Percentiles rank a stretch among this genome's conserved stretches.
Evolutionary conservation across 148 eudicot species (phyloP).

Genomic region (Fagopyrum tataricum): DNA sequence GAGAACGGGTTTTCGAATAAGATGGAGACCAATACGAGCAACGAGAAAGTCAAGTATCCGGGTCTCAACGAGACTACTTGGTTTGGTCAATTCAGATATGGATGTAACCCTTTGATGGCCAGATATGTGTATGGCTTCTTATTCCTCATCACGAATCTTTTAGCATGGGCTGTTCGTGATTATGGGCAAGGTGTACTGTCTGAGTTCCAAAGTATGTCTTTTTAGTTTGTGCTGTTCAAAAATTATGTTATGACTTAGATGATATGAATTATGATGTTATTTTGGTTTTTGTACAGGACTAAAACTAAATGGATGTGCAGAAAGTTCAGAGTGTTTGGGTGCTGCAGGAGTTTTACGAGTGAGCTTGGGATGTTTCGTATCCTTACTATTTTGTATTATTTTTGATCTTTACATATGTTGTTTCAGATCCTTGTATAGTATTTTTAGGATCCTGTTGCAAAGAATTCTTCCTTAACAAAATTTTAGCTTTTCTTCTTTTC

Average conservation of each 20-base stretch:
- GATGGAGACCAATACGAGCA: constrained; percentile 39
- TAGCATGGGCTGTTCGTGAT: constrained; percentile 86
- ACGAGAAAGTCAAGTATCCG: constrained; percentile 36
- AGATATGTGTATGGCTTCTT: constrained; percentile 74
- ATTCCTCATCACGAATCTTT: constrained; percentile 65
- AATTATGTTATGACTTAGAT: neutral
- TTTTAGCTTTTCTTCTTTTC: constrained; percentile 56
- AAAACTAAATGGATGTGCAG: constrained; percentile 49
- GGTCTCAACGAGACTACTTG: constrained; percentile 53
- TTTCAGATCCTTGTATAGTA: neutral
- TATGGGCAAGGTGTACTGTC: constrained; percentile 49
- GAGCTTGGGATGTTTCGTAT: constrained; percentile 86
- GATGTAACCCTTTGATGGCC: constrained; percentile 90
- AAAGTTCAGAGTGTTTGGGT: constrained; percentile 62
- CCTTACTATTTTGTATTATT: too few species aligned
- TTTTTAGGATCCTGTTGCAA: neutral
- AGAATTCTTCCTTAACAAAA: constrained; percentile 24
- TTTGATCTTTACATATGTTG: too few species aligned
- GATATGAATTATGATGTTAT: neutral
- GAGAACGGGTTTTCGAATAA: constrained; percentile 3
- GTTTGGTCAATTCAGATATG: constrained; percentile 57
- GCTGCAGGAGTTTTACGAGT: constrained; percentile 73
- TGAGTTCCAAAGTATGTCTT: constrained; percentile 51
- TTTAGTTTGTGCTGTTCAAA: neutral
- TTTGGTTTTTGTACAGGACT: neutral